Evolutionary conservation across 164 flowering plant genomes (phyloP).

Genomic region (Umbellularia californica): DNA sequence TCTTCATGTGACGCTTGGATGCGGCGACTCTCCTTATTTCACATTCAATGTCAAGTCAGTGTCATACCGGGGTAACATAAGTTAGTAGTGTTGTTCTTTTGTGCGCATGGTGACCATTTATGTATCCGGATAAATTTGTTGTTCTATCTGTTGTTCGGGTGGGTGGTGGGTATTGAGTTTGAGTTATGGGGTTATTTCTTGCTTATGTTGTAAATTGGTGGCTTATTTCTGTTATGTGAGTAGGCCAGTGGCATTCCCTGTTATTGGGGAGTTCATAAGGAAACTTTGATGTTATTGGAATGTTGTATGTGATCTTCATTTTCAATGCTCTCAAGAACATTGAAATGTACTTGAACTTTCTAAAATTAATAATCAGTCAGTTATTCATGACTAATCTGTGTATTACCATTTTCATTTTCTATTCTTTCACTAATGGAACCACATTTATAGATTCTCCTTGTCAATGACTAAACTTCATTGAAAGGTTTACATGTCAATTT

Average conservation of each 20-base stretch:
- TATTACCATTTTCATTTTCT: neutral
- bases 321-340: slow-evolving; percentile 22
- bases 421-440: neutral
- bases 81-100: neutral
- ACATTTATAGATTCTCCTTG: neutral
- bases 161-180: slow-evolving; percentile 13
- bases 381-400: slow-evolving; percentile 2
- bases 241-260: slow-evolving; percentile 11
- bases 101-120: neutral
- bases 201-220: slow-evolving; percentile 23
- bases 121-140: slow-evolving; percentile 5
- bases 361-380: neutral
- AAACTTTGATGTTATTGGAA: slow-evolving; percentile 27
- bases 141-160: slow-evolving; percentile 19
- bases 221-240: slow-evolving; percentile 17
- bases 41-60: neutral
- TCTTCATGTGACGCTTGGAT: neutral
- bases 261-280: slow-evolving; percentile 14
- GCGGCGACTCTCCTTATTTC: no score
- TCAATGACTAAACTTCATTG: neutral
- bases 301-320: slow-evolving; percentile 9
- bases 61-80: neutral
- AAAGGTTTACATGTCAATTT: no score
- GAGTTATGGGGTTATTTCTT: slow-evolving; percentile 1
- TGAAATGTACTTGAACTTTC: slow-evolving; percentile 17